These are phyloP conservation scores for Moniliella sp. DNA, from an alignment of 1,284 basidiomycete genomes.

Conservation along the genomic window DNA sequence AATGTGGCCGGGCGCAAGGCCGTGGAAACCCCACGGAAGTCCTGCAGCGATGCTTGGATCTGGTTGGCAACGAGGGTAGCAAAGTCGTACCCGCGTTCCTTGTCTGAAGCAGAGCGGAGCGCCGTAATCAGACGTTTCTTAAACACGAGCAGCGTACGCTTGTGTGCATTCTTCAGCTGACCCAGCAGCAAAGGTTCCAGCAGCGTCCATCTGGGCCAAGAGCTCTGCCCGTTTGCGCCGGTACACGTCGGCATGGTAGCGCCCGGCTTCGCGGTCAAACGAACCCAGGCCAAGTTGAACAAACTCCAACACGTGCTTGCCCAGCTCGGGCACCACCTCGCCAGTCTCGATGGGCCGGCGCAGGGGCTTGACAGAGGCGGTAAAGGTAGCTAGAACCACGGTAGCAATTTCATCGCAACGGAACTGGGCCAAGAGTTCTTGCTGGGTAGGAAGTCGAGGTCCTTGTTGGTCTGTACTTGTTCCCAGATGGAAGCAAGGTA, in stretches of 20 bases:
- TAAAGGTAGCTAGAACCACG: constrained; percentile 57
- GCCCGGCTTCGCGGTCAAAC: constrained; percentile 78
- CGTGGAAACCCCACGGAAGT: no score
- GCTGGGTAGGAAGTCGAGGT: constrained; percentile 95
- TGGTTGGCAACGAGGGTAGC: constrained; percentile 48
- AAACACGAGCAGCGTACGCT: constrained; percentile 52
- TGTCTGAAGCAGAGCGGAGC: constrained; percentile 52
- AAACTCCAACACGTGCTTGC: constrained; percentile 65
- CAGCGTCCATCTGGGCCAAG: constrained; percentile 51
- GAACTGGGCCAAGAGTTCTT: constrained; percentile 92
- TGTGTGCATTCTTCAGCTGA: constrained; percentile 88
- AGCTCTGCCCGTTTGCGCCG: constrained; percentile 71
- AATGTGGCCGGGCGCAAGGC: no score
- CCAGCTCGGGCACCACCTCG: constrained; percentile 59
- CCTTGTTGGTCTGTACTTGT: constrained; percentile 94
- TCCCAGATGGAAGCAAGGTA: constrained; percentile 98
- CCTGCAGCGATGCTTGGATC: no score
- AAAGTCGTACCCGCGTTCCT: constrained; percentile 57
- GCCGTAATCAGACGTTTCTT: constrained; percentile 55
- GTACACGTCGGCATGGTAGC: constrained; percentile 87
- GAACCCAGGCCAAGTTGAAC: constrained; percentile 48
- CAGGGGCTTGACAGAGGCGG: constrained; percentile 56
- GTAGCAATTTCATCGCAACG: constrained; percentile 89
- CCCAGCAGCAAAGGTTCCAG: constrained; percentile 78
- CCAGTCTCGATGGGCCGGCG: constrained; percentile 66